These are phyloP conservation scores for Akebia trifoliata DNA, from an alignment of 164 flowering plant genomes.

Conservation along the genomic window DNA sequence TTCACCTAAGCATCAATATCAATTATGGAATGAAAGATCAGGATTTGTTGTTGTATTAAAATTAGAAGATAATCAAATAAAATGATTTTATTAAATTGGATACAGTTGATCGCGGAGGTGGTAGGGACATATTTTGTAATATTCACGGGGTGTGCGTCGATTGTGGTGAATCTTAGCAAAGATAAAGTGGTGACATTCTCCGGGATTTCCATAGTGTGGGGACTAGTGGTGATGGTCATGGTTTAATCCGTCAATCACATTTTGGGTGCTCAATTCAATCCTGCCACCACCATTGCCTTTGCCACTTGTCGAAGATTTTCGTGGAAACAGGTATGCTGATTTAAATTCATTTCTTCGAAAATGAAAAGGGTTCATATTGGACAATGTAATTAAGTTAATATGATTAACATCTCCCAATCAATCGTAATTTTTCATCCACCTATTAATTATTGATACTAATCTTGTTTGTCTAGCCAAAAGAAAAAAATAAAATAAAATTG, in stretches of 20 bases:
- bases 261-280: conserved; percentile 66
- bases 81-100: no score
- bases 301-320: conserved; percentile 48
- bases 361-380: no score
- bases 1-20: neutral
- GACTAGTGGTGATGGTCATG: conserved; percentile 52
- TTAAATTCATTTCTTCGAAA: no score
- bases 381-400: no score
- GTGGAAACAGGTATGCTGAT: conserved; percentile 56
- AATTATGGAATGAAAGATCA: neutral
- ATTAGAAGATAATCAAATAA: no score
- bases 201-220: conserved; percentile 47
- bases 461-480: no score
- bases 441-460: no score
- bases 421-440: no score
- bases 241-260: conserved; percentile 57
- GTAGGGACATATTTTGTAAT: conserved; percentile 50
- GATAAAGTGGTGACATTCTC: conserved; percentile 44
- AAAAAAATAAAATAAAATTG: no score
- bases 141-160: conserved; percentile 53
- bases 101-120: conserved; percentile 50
- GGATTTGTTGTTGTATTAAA: neutral
- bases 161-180: conserved; percentile 31
- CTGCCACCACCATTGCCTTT: conserved; percentile 60
- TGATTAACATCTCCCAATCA: neutral